Percentiles rank a stretch among this genome's conserved stretches.
Conservation (phyloP, 352 stramenopile genomes). For the Elongisporangium senticosum region DNA sequence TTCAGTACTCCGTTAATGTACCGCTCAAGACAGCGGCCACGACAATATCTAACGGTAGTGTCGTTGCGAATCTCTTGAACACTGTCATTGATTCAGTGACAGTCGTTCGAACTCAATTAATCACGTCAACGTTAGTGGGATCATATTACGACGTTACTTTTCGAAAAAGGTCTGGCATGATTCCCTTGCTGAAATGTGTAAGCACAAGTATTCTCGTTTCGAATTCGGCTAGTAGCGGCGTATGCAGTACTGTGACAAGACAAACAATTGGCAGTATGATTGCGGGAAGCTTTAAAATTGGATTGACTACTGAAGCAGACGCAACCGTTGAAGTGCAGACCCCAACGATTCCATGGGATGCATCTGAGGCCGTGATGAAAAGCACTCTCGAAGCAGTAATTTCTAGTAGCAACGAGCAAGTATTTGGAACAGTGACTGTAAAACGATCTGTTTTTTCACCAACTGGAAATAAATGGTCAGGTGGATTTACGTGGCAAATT, state of each 20-base stretch:
- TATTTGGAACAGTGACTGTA: conserved; percentile 87
- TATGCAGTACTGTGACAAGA: conserved; percentile 25
- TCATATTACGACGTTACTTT: conserved; percentile 65
- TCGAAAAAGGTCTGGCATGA: conserved; percentile 42
- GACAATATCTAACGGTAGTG: conserved; percentile 25
- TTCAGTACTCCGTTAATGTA: conserved; percentile 29
- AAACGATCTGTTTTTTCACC: conserved; percentile 76
- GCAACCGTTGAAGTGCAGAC: conserved; percentile 11
- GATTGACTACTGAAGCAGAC: conserved; percentile 37
- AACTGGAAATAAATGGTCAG: conserved; percentile 87
- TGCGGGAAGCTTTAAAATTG: conserved; percentile 53
- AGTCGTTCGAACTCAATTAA: conserved; percentile 26
- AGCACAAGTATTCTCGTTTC: conserved; percentile 23
- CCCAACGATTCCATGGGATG: conserved; percentile 65
- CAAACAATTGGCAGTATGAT: conserved; percentile 61
- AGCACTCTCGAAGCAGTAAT: conserved; percentile 34
- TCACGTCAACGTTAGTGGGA: conserved; percentile 44
- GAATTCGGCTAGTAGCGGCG: conserved; percentile 9
- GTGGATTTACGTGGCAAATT: conserved; percentile 92
- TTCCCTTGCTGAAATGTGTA: conserved; percentile 49
- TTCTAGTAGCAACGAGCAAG: conserved; percentile 31
- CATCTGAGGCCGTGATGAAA: conserved; percentile 59
- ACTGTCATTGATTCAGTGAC: conserved; percentile 47
- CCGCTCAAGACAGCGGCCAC: conserved; percentile 36
- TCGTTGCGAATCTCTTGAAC: conserved; percentile 42